Conservation (phyloP, 805 yeast genomes). For the Candida yuanshanica region DNA sequence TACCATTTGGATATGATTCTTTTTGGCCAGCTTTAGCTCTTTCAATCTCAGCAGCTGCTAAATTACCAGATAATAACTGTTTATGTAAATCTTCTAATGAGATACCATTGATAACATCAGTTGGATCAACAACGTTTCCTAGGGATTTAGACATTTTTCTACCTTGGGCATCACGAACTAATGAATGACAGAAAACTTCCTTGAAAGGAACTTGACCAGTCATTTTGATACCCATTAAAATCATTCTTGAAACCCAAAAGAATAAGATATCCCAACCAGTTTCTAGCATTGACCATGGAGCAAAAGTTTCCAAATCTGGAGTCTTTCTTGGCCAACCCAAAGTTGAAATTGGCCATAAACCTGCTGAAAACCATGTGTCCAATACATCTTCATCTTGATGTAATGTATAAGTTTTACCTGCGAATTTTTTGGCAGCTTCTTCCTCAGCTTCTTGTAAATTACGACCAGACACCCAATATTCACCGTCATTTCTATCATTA, state of each 20-base stretch:
- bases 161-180: conserved; percentile 98
- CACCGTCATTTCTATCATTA: conserved; percentile 53
- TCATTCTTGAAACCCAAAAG: conserved; percentile 99
- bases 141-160: conserved; percentile 97
- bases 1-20: conserved; percentile 90
- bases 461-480: conserved; percentile 91
- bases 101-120: conserved; percentile 89
- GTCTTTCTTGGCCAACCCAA: conserved; percentile 91
- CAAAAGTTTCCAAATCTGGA: conserved; percentile 67
- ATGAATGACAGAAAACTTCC: conserved; percentile 97
- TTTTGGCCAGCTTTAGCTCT: conserved; percentile 86
- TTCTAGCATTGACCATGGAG: conserved; percentile 91
- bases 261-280: conserved; percentile 99
- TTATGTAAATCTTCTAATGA: conserved; percentile 73
- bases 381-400: conserved; percentile 97
- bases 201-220: conserved; percentile 90
- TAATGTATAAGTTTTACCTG: conserved; percentile 62
- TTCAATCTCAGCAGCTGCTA: conserved; percentile 82
- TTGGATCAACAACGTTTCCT: conserved; percentile 95
- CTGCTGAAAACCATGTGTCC: conserved; percentile 98
- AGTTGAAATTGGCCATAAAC: conserved; percentile 96
- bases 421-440: conserved; percentile 72
- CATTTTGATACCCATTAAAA: conserved; percentile 81
- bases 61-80: conserved; percentile 72
- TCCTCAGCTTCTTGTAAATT: conserved; percentile 72